phyloP scores from a whole-genome alignment of 768 basidiomycete species.

The Hericium erinaceus region DNA sequence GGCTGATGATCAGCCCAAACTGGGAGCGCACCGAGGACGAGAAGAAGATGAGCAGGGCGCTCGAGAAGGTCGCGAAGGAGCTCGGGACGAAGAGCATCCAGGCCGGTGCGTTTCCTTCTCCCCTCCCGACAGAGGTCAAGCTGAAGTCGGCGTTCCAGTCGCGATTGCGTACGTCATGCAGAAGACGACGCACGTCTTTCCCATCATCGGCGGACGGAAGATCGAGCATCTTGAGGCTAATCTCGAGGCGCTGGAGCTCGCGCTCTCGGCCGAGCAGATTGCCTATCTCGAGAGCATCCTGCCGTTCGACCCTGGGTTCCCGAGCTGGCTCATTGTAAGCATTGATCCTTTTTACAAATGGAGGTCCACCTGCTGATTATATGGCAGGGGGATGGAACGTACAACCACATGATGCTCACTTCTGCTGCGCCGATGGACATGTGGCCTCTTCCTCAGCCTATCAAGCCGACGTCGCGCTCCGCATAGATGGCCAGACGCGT shows the following conservation, averaged over 20 bases:
- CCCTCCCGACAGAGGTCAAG: not conserved
- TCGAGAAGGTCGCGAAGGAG: not conserved
- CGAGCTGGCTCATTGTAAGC: conserved; percentile 16
- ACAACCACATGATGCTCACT: conserved; percentile 6
- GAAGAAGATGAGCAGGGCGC: conserved; percentile 1
- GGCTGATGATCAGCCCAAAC: not conserved
- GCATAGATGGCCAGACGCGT: not conserved
- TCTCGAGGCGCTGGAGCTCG: conserved; percentile 34
- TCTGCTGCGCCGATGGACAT: conserved; percentile 18
- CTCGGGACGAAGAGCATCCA: not conserved
- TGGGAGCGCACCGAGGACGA: conserved; percentile 8
- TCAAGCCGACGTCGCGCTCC: conserved; percentile 8
- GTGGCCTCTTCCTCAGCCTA: conserved; percentile 18
- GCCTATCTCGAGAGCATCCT: conserved; percentile 29
- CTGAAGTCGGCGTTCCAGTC: conserved; percentile 16
- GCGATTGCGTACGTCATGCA: conserved; percentile 41
- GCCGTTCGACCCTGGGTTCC: conserved; percentile 35
- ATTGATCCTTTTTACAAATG: not conserved
- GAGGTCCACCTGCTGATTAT: not conserved
- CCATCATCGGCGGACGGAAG: conserved; percentile 28
- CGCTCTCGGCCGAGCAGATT: conserved; percentile 31
- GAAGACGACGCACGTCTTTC: conserved; percentile 27
- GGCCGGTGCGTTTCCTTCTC: not conserved
- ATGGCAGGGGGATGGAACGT: conserved; percentile 16
- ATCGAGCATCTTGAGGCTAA: conserved; percentile 35